A percentile compares a stretch with the other conserved stretches of the same genome.
These are phyloP conservation scores for Ceratorhiza oryzae-sativae DNA, from an alignment of 1,284 basidiomycete species.

Conservation along the genomic window DNA sequence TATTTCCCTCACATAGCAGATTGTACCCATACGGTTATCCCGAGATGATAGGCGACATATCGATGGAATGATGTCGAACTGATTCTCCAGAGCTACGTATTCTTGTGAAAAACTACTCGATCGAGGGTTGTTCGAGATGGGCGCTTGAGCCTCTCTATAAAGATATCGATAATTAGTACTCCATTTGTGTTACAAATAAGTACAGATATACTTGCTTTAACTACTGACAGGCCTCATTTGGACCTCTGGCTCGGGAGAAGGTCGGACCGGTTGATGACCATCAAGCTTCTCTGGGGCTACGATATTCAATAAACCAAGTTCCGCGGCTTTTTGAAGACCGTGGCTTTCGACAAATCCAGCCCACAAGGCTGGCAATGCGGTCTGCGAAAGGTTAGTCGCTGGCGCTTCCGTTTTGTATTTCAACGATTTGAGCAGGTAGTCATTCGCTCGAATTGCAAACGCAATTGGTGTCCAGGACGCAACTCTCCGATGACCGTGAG, in stretches of 20 bases:
- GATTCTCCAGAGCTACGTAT: neutral
- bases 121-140: neutral
- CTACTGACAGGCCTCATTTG: no score
- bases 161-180: no score
- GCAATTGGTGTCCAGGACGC: neutral
- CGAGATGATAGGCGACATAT: neutral
- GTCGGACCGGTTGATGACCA: no score
- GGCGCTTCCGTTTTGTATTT: neutral
- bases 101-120: neutral
- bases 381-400: neutral
- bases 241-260: no score
- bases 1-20: conserved; percentile 22
- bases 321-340: conserved; percentile 4
- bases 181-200: no score
- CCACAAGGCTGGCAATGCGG: neutral
- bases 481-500: neutral
- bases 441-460: conserved; percentile 4
- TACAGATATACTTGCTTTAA: no score
- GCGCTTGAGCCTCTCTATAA: neutral
- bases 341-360: conserved; percentile 1
- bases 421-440: neutral
- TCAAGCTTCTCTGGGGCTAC: neutral
- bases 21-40: neutral
- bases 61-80: neutral
- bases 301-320: neutral